Conservation (phyloP, 1,284 basidiomycete genomes). For the Quambalaria eucalypti region DNA sequence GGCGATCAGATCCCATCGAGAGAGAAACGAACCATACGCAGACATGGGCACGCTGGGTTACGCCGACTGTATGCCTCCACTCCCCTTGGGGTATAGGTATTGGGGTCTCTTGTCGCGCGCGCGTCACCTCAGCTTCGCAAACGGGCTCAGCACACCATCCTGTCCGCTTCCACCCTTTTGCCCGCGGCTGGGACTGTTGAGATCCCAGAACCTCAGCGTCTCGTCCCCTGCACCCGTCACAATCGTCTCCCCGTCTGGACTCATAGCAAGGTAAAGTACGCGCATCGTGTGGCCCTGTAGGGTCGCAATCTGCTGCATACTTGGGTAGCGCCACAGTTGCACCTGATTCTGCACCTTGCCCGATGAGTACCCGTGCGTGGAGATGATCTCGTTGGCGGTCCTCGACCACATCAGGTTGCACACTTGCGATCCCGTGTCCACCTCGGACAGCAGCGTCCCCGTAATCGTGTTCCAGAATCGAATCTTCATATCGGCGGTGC, state of each 20-base stretch:
- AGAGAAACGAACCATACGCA: no score
- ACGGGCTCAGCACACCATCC: background rate
- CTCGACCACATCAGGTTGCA: conserved; percentile 95
- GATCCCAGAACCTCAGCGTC: conserved; percentile 77
- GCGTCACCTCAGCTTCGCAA: background rate
- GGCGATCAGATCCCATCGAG: no score
- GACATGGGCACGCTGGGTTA: no score
- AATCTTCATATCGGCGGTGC: conserved; percentile 91
- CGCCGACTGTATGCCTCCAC: no score
- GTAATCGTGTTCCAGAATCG: conserved; percentile 91
- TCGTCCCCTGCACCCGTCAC: conserved; percentile 97
- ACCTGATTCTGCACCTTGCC: conserved; percentile 94
- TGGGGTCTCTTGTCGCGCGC: no score
- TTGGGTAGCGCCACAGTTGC: conserved; percentile 94
- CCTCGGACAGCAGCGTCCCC: conserved; percentile 61
- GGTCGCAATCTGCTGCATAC: conserved; percentile 62
- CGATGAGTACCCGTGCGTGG: conserved; percentile 91
- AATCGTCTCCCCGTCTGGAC: conserved; percentile 90
- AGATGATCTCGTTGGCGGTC: conserved; percentile 87
- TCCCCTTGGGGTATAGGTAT: no score
- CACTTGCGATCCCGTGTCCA: conserved; percentile 53
- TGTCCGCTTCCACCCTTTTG: background rate
- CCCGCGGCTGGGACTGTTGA: conserved; percentile 26
- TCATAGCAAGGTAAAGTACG: conserved; percentile 92
- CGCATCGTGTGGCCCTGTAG: conserved; percentile 79